A percentile compares a stretch with the other conserved stretches of the same genome.
Conservation (phyloP, 495 filamentous ascomycete species). For the Cercophora newfieldiana region DNA sequence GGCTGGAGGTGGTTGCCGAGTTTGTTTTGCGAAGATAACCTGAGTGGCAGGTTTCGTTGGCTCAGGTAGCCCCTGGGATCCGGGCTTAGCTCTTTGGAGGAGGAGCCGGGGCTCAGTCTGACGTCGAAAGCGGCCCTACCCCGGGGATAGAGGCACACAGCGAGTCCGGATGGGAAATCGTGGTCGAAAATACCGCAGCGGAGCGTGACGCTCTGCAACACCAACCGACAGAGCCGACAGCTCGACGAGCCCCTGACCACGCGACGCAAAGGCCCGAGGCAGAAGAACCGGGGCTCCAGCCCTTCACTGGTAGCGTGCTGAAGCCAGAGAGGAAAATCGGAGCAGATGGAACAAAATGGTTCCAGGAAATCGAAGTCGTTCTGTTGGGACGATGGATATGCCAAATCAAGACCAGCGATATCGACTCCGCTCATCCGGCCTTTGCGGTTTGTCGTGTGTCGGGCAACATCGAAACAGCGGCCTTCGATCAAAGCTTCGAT, state of each 20-base stretch:
- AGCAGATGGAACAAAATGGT: not conserved
- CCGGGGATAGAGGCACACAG: not conserved
- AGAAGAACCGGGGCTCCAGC: not conserved
- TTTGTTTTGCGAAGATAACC: not conserved
- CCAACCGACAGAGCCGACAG: not conserved
- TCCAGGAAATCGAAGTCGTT: not conserved
- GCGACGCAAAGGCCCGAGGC: not conserved
- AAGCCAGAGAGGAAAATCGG: not conserved
- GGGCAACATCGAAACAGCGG: not conserved
- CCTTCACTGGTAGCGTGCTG: not conserved
- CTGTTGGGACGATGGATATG: not conserved
- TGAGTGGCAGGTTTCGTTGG: too few species aligned
- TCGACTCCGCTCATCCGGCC: not conserved
- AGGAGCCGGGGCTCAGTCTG: not conserved
- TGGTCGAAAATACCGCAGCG: not conserved
- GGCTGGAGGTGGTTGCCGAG: not conserved
- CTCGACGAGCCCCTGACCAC: not conserved
- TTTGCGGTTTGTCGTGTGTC: not conserved
- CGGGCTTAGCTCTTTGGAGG: not conserved
- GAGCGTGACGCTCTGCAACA: not conserved
- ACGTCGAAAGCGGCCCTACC: not conserved
- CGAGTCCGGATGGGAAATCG: not conserved
- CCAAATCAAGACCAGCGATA: not conserved
- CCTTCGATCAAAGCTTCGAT: not conserved
- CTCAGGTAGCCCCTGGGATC: not conserved